Evolutionary conservation across 768 basidiomycete species (phyloP).

Genomic region (Mycena rebaudengoi): DNA sequence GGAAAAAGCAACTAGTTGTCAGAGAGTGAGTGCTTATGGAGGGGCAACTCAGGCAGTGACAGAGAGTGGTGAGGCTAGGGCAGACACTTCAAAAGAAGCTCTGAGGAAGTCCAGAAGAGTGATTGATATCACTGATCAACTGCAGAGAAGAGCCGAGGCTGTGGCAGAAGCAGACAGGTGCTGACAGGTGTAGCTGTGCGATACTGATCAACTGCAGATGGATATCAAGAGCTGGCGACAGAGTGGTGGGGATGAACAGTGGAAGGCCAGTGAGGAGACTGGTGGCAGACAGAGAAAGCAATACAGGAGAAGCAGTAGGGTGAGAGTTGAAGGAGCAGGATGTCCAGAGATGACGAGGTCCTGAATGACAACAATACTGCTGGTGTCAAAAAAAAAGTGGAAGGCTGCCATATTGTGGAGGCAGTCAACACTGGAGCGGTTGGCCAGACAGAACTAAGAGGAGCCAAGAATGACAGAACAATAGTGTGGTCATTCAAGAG

Average conservation of each 20-base stretch:
- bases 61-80: not conserved
- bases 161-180: no score
- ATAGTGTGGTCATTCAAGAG: no score
- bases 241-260: not conserved
- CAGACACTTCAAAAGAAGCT: not conserved
- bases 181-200: no score
- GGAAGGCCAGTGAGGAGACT: not conserved
- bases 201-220: not conserved
- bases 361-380: not conserved
- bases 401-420: no score
- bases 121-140: not conserved
- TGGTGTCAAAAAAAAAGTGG: no score
- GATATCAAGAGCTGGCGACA: not conserved
- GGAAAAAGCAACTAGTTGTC: not conserved
- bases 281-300: not conserved
- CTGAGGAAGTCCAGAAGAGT: not conserved
- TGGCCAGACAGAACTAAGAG: no score
- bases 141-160: not conserved
- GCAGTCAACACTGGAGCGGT: no score
- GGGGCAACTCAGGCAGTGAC: not conserved
- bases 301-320: not conserved
- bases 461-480: no score
- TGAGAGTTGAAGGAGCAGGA: not conserved
- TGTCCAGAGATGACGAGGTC: not conserved
- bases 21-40: not conserved